These are phyloP conservation scores for Colletotrichum tropicale DNA, from an alignment of 2,329 filamentous ascomycete species.

Conservation along the genomic window DNA sequence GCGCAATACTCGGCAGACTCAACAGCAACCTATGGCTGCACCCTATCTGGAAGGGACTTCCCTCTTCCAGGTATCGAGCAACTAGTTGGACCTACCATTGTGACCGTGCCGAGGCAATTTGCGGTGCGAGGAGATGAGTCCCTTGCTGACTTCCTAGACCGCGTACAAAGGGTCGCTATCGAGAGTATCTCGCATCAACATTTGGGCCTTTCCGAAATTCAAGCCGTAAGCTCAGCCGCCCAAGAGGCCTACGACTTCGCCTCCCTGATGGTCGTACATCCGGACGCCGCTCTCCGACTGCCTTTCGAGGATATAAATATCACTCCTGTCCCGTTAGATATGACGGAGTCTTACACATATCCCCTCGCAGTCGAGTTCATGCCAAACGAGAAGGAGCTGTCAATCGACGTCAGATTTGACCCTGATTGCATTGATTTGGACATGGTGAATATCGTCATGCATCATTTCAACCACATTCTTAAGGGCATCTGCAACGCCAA, in stretches of 20 bases:
- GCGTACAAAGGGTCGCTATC: slow-evolving; percentile 13
- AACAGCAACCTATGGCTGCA: slow-evolving; percentile 28
- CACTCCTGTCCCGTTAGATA: not conserved
- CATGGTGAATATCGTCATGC: not conserved
- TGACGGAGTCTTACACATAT: not conserved
- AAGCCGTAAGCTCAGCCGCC: slow-evolving; percentile 13
- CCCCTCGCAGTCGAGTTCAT: not conserved
- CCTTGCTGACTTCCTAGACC: not conserved
- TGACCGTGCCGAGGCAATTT: slow-evolving; percentile 31
- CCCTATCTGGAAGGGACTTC: slow-evolving; percentile 30
- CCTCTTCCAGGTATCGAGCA: slow-evolving; percentile 27
- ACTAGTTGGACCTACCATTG: slow-evolving; percentile 32
- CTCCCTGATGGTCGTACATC: slow-evolving; percentile 33
- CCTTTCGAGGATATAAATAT: not conserved
- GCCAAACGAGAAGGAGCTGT: not conserved
- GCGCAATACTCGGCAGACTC: slow-evolving; percentile 36
- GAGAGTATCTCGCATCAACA: slow-evolving; percentile 25
- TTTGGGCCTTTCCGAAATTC: slow-evolving; percentile 22
- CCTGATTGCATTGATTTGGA: not conserved
- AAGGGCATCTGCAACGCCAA: not conserved
- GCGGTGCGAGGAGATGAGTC: slow-evolving; percentile 5
- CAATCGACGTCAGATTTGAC: not conserved
- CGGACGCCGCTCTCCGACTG: not conserved
- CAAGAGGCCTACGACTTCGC: slow-evolving; percentile 25
- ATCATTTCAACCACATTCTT: not conserved